Base-by-base conservation (phyloP, 208 protist species). In the Trypanosoma mega region DNA sequence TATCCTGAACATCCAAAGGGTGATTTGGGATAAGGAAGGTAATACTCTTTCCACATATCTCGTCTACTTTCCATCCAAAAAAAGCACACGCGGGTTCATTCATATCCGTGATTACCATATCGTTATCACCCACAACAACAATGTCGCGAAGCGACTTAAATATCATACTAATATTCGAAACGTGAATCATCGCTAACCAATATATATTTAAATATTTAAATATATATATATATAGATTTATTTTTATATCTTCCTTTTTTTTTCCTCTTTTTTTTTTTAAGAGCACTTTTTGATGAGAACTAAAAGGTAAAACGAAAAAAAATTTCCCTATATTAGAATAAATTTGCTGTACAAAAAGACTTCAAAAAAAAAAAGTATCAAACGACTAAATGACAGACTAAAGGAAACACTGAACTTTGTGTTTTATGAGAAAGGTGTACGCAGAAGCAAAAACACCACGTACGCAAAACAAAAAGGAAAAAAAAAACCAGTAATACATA, bases 51-150 rank as follows among this genome's bases (percentile, higher is more conserved):
- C 88, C 88, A 30, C 68, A 61, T 34, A 95, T 83, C 41, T 88
- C 88, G 6, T 82, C 76, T 2, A 61, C 72, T 0, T 34, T 63
- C 78, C 81, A 92, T 45, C 88, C 88, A 52, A 92, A 95, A 60
- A 95, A 95, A 23, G 76, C 71, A 27, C 61, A 68, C 0, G 88
- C 88, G 6, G 88, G 48, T 2, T 23, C 46, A 71, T 95, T 95
- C 85, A 95, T 92, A 58, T 91, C 88, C 31, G 80, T 86, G 24
- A 95, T 82, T 1, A 95, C 82, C 80, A 95, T 89, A 54, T 95
- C 88, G 61, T 90, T 92, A 59, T 95, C 85, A 34, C 82, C 85
- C 44, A 95, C 70, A 21, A 95, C 88, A n/a, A 95, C 88, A 49
- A 95, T 85, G 70, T 95, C 82, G 50, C 80, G 80, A 43, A 92